Base-by-base conservation (phyloP, 2,329 filamentous ascomycete genomes). In the Penicillium griseofulvum region DNA sequence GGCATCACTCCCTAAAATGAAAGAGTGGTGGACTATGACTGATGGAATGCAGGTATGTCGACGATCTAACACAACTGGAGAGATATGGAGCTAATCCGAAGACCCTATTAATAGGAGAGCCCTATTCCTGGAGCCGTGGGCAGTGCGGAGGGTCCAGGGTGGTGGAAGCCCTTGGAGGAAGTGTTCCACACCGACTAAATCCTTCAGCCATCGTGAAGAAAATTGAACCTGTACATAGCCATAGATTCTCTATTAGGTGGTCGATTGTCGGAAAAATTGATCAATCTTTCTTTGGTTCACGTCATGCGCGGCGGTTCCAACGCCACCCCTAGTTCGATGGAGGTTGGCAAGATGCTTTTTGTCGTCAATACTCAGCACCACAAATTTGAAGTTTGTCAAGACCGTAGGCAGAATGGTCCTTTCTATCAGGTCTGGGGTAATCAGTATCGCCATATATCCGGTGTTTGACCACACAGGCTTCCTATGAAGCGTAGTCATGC, bases 11-110 rank as follows among this genome's bases (percentile, higher is more conserved):
- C 81, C 83, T 1, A 87, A 86, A 67, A 87, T 92, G 33, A 81
- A 84, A 52, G 85, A 88, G 71, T 93, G 89, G 90, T 93, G 89
- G 89, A 77, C 77, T 55, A 87, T 92, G 85, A 92, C 89, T 47
- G 89, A 93, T 71, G 78, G 79, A 14, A 90, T 86, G 79, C 89
- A 92, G 74, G 86, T 71, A 58, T 36, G 56, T 50, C 43, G 29
- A 17, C 2, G 8, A 28, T 17, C 16, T 14, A 38, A 19, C 34
- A 14, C 28, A 17, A 22, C 43, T 14, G 5, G 5, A 47, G 2
- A 22, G 29, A 38, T 29, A 12, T 5, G 36, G 37, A 55, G 39
- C 48, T 64, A 44, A 63, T 26, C 9, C 7, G 10, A 44, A 28
- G 12, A 5, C 17, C 7, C 38, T 31, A 34, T 31, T n/a, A 14